phyloP scores from a whole-genome alignment of 306 rosid genomes.

The Hippophae rhamnoides region DNA sequence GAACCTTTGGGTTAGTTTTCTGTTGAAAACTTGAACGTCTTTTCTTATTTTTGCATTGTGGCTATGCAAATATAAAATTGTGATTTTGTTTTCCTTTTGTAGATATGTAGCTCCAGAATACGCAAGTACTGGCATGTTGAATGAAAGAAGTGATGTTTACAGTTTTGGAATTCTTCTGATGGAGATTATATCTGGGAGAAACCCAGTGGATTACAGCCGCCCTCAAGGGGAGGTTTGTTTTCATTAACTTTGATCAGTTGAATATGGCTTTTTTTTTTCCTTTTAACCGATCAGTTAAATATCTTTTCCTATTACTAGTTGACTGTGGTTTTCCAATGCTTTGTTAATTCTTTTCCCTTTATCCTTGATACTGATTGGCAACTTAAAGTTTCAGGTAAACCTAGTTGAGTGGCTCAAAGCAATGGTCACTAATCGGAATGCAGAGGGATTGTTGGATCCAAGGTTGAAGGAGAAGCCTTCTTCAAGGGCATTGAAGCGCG shows the following conservation, averaged over 20 bases:
- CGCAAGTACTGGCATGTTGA: slow-evolving; percentile 62
- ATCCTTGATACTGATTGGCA: slow-evolving; percentile 3
- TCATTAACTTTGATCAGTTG: slow-evolving; percentile 1
- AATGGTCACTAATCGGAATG: slow-evolving; percentile 50
- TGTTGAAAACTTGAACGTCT: not conserved
- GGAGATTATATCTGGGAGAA: slow-evolving; percentile 58
- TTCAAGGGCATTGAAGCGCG: slow-evolving; percentile 48
- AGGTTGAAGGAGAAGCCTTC: slow-evolving; percentile 51
- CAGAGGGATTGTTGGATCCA: slow-evolving; percentile 51
- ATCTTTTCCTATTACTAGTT: too few relatives aligned
- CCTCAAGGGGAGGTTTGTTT: slow-evolving; percentile 47
- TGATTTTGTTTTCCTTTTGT: slow-evolving; percentile 10
- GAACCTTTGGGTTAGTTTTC: slow-evolving; percentile 50
- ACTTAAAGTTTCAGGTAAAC: slow-evolving; percentile 38
- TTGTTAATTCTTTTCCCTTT: not conserved
- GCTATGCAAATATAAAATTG: not conserved
- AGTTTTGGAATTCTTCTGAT: slow-evolving; percentile 52
- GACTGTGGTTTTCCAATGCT: too few relatives aligned
- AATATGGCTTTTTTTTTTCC: not conserved
- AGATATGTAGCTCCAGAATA: slow-evolving; percentile 66
- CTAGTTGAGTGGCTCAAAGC: slow-evolving; percentile 55
- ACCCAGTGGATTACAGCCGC: slow-evolving; percentile 53
- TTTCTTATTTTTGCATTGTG: not conserved
- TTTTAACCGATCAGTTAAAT: too few relatives aligned
- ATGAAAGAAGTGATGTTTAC: slow-evolving; percentile 56